These are phyloP conservation scores for Brassica nigra DNA, from an alignment of 345 rosid genomes.

Conservation along the genomic window DNA sequence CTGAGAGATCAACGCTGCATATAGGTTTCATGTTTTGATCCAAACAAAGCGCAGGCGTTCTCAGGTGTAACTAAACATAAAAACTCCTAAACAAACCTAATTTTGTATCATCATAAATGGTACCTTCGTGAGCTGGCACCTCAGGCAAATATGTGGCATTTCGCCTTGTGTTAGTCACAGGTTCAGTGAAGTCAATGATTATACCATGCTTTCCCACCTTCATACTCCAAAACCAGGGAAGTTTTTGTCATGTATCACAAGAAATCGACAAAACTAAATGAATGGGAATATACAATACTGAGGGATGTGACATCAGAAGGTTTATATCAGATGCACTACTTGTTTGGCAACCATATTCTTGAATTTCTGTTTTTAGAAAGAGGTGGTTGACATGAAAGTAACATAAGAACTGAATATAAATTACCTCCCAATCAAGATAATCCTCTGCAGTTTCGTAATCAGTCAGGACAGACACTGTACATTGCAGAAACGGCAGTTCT, in stretches of 20 bases:
- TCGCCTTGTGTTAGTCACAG: constrained; percentile 61
- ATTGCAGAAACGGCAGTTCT: constrained; percentile 87
- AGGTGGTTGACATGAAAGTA: neutral
- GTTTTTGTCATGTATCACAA: neutral
- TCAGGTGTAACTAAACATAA: neutral
- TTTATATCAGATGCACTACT: neutral
- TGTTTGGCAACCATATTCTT: neutral
- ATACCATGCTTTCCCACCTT: constrained; percentile 95
- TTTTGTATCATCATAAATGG: neutral
- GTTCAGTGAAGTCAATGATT: constrained; percentile 86
- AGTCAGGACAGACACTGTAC: constrained; percentile 88
- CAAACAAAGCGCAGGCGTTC: neutral
- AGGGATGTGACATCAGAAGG: neutral
- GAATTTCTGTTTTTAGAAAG: neutral
- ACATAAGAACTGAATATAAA: constrained; percentile 19
- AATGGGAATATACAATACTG: neutral
- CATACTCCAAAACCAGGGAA: constrained; percentile 13
- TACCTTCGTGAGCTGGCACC: constrained; percentile 96
- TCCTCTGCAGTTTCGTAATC: constrained; percentile 75
- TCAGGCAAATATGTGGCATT: constrained; percentile 97
- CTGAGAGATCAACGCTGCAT: neutral
- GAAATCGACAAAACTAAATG: neutral
- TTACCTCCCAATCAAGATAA: constrained; percentile 98
- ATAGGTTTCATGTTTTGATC: neutral
- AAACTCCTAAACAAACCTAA: neutral